Conservation (phyloP, 1,139 yeast species). For the Lipomyces yarrowii region DNA sequence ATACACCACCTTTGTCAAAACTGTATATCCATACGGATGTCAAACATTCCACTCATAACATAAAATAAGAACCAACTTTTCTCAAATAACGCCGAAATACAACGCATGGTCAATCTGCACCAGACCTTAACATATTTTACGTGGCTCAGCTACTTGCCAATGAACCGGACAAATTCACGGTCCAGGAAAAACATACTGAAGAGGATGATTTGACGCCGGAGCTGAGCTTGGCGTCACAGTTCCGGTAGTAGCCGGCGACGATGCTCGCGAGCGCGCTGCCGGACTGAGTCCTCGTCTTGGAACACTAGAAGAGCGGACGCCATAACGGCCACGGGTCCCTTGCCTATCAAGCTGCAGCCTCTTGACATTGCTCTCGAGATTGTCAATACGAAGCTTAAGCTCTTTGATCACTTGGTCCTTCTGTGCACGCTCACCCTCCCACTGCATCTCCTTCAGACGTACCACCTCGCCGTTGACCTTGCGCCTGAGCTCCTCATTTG, state of each 20-base stretch:
- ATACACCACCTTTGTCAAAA: background rate
- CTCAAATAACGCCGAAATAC: background rate
- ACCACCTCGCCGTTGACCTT: conserved; percentile 42
- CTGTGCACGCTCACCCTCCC: conserved; percentile 39
- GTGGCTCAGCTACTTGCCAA: background rate
- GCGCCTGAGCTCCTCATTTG: conserved; percentile 40
- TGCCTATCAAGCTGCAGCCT: conserved; percentile 42
- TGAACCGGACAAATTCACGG: background rate
- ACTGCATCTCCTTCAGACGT: conserved; percentile 36
- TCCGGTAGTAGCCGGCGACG: conserved; percentile 21
- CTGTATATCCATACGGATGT: background rate
- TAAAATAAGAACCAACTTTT: background rate
- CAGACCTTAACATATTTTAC: background rate
- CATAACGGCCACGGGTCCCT: conserved; percentile 39
- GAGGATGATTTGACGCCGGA: conserved; percentile 3
- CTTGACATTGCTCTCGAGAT: conserved; percentile 43
- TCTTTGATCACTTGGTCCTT: conserved; percentile 40
- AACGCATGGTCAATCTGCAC: background rate
- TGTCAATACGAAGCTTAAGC: conserved; percentile 36
- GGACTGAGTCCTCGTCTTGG: conserved; percentile 40
- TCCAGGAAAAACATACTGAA: background rate
- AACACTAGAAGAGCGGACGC: conserved; percentile 39
- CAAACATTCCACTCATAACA: background rate
- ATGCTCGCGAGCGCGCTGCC: conserved; percentile 27
- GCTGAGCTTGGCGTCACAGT: conserved; percentile 12